Base-by-base conservation (phyloP, 495 filamentous ascomycete species). In the Penicillium taxi region DNA sequence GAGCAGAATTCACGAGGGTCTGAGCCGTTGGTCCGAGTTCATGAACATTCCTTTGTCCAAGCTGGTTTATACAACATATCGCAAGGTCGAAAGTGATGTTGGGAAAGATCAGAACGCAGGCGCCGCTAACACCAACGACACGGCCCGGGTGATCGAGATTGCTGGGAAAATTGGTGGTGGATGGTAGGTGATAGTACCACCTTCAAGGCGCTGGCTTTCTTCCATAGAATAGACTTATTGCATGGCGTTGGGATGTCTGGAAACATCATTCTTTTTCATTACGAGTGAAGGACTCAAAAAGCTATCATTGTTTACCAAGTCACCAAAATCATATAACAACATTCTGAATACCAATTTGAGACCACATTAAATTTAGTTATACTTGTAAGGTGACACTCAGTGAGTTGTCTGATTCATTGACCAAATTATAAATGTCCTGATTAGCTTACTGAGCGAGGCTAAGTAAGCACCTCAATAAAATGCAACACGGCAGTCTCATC, bases 81-180 rank as follows among this genome's bases (percentile, higher is more conserved):
- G 91, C 31, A 78, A 82, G 60, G 90, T 98, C 2, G 82, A 94
- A 47, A 95, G 94, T 58, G 88, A 96, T 61, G 84, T 98, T 8
- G 90, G 90, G 26, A 93, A 91, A 59, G 69, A 76, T 28, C 69
- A 78, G 48, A 49, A 52, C 47, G 48, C 58, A 9, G n/a, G n/a
- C n/a, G n/a, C n/a, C n/a, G n/a, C n/a, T n/a, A n/a, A n/a, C n/a
- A 43, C 49, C 7, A 55, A 56, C 25, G 81, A 83, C 55, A 84
- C 84, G n/a, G 78, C 87, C 40, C 75, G 81, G 36, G 88, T 91
- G 12, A 80, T 86, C 30, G 87, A 93, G 52, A 67, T 98, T 50
- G 93, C 91, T 15, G 82, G 86, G 32, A 94, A 88, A 66, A 84
- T 89, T 27, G 91, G 89, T 34, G 90, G 91, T 29, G 91, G 91